Base-by-base conservation (phyloP, 2,329 filamentous ascomycete genomes). In the Talaromyces verruculosus region DNA sequence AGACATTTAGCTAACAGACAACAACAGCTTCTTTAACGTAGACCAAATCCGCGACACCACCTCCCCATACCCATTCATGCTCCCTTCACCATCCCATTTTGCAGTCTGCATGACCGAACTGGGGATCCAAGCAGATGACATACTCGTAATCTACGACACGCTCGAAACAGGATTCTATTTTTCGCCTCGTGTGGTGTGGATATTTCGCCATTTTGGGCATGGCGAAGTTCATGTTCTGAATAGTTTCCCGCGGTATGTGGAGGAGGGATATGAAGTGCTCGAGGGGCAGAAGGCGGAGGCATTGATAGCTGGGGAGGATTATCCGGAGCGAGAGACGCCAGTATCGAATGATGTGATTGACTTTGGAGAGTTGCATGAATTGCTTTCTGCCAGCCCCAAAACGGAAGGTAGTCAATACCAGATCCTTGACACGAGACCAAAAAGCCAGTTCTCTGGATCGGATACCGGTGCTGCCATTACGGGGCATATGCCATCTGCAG, bases 111-210 rank as follows among this genome's bases (percentile, higher is more conserved):
- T 75, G 68, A 57, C 65, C 1, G 47, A 57, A 11, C 66, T 75
- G 5, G 72, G 69, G 15, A 67, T 74, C 57, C 66, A 5, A 11
- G 68, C 68, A 8, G 67, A 71, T 11, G 73, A 72, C 49, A 67
- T 69, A n/a, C 63, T 76, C 1, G 72, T 76, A 39, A 57, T 75
- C 15, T 76, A 75, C 60, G 74, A 76, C 45, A 61, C 72, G 2
- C 63, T 70, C 1, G 73, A 75, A 7, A 66, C 71, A 2, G 74
- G 72, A 4, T 68, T 74, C 6, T 75, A 76, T 58, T 72, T 67
- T 6, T 71, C 74, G 0, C 74, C 74, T 19, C 71, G 74, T 1
- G 72, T 73, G 1, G 74, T 73, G 8, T 76, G 72, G 71, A 71
- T 65, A 5, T 76, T 66, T 49, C 69, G 67, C 3, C 61, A 72